These are phyloP conservation scores for Dendryphion nanum DNA, from an alignment of 2,329 filamentous ascomycete genomes.

Conservation along the genomic window DNA sequence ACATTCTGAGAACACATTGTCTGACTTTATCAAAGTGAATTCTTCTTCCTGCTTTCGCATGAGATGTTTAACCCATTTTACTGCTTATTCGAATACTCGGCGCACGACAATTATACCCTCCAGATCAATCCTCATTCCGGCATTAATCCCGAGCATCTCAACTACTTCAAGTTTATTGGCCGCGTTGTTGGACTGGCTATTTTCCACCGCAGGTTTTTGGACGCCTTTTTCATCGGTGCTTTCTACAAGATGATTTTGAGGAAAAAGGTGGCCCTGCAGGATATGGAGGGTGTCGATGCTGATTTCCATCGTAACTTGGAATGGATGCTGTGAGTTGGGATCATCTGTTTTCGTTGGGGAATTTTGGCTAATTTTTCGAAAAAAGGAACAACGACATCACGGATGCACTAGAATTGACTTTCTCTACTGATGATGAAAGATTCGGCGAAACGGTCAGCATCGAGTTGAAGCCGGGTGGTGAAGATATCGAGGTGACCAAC, in stretches of 20 bases:
- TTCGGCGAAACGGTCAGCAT: constrained; percentile 94
- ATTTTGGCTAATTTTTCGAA: no score
- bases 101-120: constrained; percentile 99
- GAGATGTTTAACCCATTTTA: constrained; percentile 99
- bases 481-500: constrained; percentile 93
- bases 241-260: constrained; percentile 99
- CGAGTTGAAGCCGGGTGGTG: constrained; percentile 85
- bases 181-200: constrained; percentile 95
- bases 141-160: constrained; percentile 98
- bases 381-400: constrained; percentile 87
- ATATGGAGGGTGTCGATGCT: constrained; percentile 99
- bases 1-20: neutral
- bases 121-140: constrained; percentile 99
- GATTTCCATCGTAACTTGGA: constrained; percentile 95
- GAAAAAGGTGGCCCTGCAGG: constrained; percentile 85
- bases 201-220: constrained; percentile 95
- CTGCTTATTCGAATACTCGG: constrained; percentile 98
- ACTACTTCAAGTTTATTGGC: constrained; percentile 99
- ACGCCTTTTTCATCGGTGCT: constrained; percentile 98
- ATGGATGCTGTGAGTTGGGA: constrained; percentile 74
- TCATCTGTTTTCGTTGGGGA: no score
- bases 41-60: constrained; percentile 98
- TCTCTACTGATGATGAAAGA: constrained; percentile 94
- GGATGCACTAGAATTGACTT: constrained; percentile 90
- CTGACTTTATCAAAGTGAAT: constrained; percentile 63